These are phyloP conservation scores for Backusella circina DNA, from an alignment of 192 early-diverging fungal species.

Conservation along the genomic window DNA sequence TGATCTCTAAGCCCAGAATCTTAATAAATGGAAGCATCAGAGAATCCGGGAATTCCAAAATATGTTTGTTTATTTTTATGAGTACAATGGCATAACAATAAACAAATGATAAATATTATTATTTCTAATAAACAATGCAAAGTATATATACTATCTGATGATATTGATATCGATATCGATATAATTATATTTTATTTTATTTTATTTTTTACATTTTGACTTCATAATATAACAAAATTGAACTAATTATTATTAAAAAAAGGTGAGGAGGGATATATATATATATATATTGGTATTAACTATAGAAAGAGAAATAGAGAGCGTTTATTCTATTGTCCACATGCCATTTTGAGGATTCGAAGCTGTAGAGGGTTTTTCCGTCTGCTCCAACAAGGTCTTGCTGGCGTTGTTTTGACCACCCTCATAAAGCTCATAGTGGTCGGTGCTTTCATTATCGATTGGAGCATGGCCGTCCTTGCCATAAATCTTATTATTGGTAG, in stretches of 20 bases:
- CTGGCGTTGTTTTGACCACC: background rate
- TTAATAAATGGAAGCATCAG: background rate
- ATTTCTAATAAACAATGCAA: background rate
- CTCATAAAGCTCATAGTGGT: background rate
- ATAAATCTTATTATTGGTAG: background rate
- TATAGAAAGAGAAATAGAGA: background rate
- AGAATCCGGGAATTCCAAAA: background rate
- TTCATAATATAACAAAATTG: background rate
- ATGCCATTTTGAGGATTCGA: background rate
- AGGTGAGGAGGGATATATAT: background rate
- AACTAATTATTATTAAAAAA: background rate
- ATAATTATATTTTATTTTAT: no score
- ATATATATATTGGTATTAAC: background rate
- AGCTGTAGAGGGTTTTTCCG: background rate
- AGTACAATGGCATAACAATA: background rate
- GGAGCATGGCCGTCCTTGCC: background rate
- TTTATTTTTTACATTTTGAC: background rate
- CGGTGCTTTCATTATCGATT: conserved; percentile 9
- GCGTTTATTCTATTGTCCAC: conserved; percentile 28
- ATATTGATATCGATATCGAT: background rate
- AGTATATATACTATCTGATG: background rate
- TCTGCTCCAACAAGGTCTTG: conserved; percentile 3
- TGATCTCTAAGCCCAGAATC: background rate
- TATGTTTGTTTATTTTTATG: background rate
- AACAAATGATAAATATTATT: background rate